Evolutionary conservation across 805 yeast genomes (phyloP).

Genomic region (Saccharomycopsis javanensis): DNA sequence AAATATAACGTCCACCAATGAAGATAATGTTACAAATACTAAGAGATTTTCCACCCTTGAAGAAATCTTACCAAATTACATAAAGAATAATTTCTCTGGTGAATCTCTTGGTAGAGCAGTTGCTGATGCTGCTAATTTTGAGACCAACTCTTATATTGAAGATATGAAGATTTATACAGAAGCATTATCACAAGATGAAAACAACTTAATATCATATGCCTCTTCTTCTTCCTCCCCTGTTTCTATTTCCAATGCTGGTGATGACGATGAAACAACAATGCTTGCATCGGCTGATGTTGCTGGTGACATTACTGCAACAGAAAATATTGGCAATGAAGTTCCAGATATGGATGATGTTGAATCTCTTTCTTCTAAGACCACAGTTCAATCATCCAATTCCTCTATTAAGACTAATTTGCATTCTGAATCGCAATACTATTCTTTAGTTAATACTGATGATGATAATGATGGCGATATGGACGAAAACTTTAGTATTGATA

Average conservation of each 20-base stretch:
- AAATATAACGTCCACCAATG: neutral
- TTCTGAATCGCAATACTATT: conserved; percentile 12
- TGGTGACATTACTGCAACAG: neutral
- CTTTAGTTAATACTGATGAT: conserved; percentile 7
- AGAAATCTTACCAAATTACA: neutral
- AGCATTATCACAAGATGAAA: neutral
- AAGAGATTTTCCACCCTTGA: neutral
- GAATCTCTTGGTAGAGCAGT: neutral
- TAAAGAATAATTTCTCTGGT: neutral
- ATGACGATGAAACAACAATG: neutral
- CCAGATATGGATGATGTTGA: neutral
- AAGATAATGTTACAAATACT: neutral
- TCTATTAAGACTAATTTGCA: conserved; percentile 11
- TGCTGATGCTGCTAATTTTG: neutral
- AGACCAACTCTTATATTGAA: conserved; percentile 8
- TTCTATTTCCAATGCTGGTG: neutral
- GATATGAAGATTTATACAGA: conserved; percentile 1
- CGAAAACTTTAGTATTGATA: neutral
- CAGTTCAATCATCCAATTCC: conserved; percentile 10
- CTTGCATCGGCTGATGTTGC: neutral
- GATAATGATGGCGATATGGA: neutral
- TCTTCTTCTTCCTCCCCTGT: neutral
- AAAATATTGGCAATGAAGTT: neutral
- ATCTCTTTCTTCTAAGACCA: conserved; percentile 13
- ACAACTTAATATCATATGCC: neutral